Conservation (phyloP, 140 eudicot genomes). For the Anethum foeniculum region DNA sequence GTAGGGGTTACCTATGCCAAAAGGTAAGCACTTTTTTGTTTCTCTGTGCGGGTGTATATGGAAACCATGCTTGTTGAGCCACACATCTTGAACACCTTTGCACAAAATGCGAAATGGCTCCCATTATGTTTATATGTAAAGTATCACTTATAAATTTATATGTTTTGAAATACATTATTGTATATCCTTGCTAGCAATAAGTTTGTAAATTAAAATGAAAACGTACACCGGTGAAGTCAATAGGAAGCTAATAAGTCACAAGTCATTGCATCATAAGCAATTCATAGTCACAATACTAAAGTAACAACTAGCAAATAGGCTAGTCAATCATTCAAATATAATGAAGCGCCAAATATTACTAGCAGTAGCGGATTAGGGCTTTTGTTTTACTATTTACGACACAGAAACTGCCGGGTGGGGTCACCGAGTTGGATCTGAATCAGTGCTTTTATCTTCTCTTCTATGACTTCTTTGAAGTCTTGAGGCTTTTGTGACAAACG, state of each 20-base stretch:
- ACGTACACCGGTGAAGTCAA: not conserved
- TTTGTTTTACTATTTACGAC: not conserved
- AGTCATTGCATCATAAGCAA: not conserved
- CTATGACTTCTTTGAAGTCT: not conserved
- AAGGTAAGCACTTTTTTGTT: slow-evolving; percentile 34
- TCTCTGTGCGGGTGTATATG: not conserved
- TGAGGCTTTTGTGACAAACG: not conserved
- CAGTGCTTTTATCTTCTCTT: not conserved
- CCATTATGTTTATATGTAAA: not conserved
- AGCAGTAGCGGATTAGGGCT: not conserved
- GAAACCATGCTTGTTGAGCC: not conserved
- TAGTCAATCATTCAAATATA: not conserved
- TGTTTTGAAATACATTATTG: not conserved
- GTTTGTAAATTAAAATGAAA: not conserved
- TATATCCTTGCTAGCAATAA: not conserved
- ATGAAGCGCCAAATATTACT: not conserved
- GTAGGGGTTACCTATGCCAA: slow-evolving; percentile 92
- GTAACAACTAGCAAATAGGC: not conserved
- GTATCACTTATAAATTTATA: not conserved
- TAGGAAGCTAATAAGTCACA: not conserved
- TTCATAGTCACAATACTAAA: not conserved
- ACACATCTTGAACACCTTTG: not conserved
- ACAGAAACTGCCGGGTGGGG: not conserved
- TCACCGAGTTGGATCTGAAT: not conserved
- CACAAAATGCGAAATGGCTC: not conserved